Percentiles rank a stretch among this genome's conserved stretches.
Evolutionary conservation across 805 yeast species (phyloP).

Genomic region (Wickerhamomyces queroliae): DNA sequence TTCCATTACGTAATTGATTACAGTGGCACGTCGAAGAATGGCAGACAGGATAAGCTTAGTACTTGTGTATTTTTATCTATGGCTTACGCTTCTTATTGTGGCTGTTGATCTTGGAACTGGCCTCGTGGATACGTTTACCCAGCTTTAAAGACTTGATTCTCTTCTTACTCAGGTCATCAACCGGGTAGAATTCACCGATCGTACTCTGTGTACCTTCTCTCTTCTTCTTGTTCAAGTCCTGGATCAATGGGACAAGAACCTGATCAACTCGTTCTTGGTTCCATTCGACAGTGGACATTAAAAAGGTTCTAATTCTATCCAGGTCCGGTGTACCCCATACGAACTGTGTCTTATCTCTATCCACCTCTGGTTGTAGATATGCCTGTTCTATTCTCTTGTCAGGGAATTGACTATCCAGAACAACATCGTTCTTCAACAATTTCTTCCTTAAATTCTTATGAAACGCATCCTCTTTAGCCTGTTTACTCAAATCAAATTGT

Average conservation of each 20-base stretch:
- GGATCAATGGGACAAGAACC: slow-evolving; percentile 77
- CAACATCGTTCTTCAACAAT: slow-evolving; percentile 45
- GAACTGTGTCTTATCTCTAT: slow-evolving; percentile 69
- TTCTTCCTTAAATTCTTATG: slow-evolving; percentile 52
- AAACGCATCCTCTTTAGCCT: slow-evolving; percentile 39
- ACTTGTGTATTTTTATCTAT: no score
- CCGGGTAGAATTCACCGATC: slow-evolving; percentile 63
- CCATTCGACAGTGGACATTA: slow-evolving; percentile 79
- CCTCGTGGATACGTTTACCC: slow-evolving; percentile 59
- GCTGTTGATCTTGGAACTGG: slow-evolving; percentile 23
- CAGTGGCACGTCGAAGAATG: no score
- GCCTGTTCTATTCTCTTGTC: slow-evolving; percentile 65
- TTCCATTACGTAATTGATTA: no score
- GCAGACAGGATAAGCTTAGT: no score
- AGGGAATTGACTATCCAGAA: slow-evolving; percentile 65
- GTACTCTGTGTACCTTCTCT: slow-evolving; percentile 52
- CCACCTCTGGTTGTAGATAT: slow-evolving; percentile 77
- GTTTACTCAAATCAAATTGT: slow-evolving; percentile 35
- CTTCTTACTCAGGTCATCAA: slow-evolving; percentile 37
- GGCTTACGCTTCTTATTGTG: not conserved
- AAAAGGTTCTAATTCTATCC: slow-evolving; percentile 66
- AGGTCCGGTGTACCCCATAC: slow-evolving; percentile 89
- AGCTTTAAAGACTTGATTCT: slow-evolving; percentile 38
- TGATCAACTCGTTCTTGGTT: slow-evolving; percentile 68
- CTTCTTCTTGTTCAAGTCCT: slow-evolving; percentile 64